Percentiles rank a stretch among this genome's conserved stretches.
Evolutionary conservation across 2,329 filamentous ascomycete genomes (phyloP).

Genomic region (Penicillium sclerotigenum): DNA sequence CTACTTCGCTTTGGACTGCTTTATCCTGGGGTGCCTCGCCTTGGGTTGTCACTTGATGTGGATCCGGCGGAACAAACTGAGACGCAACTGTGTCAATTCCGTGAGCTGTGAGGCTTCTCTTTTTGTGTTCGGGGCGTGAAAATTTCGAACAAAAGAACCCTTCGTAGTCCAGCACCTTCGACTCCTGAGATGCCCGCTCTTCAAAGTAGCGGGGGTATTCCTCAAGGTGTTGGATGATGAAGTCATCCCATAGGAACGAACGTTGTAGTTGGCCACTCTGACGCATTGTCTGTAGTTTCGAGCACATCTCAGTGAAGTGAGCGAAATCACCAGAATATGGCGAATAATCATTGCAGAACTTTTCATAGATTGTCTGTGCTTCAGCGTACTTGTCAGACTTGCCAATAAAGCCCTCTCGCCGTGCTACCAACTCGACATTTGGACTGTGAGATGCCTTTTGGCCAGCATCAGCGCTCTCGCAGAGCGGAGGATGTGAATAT

Average conservation of each 20-base stretch:
- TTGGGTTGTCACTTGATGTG: neutral
- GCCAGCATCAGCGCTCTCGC: neutral
- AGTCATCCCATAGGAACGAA: slow-evolving; percentile 47
- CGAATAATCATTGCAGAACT: slow-evolving; percentile 41
- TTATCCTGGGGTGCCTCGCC: neutral
- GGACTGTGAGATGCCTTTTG: neutral
- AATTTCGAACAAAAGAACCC: slow-evolving; percentile 38
- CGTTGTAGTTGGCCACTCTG: slow-evolving; percentile 29
- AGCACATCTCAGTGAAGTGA: slow-evolving; percentile 41
- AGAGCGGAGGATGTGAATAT: neutral
- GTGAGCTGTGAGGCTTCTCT: slow-evolving; percentile 36
- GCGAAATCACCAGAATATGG: slow-evolving; percentile 37
- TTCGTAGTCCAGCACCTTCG: slow-evolving; percentile 35
- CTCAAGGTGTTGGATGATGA: slow-evolving; percentile 40
- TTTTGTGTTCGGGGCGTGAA: slow-evolving; percentile 33
- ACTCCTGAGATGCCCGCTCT: slow-evolving; percentile 22
- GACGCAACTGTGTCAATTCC: slow-evolving; percentile 31
- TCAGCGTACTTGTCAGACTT: slow-evolving; percentile 19
- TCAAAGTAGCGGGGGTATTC: slow-evolving; percentile 39
- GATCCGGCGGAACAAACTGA: slow-evolving; percentile 13
- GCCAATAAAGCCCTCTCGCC: slow-evolving; percentile 23
- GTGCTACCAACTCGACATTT: slow-evolving; percentile 17
- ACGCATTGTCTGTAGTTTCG: slow-evolving; percentile 35
- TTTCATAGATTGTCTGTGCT: slow-evolving; percentile 33
- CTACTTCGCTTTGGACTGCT: neutral